phyloP scores from a whole-genome alignment of 257 asterid species.

The Scutellaria galericulata region DNA sequence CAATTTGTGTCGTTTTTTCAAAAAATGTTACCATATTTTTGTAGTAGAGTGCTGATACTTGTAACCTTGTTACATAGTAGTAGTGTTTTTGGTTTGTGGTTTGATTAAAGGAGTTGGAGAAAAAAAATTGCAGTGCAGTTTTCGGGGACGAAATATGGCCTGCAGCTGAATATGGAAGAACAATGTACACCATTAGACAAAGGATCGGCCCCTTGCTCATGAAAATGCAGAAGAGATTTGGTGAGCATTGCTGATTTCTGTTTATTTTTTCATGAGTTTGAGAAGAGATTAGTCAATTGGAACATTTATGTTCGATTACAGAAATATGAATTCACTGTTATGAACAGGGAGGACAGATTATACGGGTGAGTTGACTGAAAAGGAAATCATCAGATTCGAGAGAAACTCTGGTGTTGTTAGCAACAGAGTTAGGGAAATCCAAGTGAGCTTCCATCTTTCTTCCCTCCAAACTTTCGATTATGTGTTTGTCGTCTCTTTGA shows the following conservation, averaged over 20 bases:
- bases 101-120: slow-evolving; percentile 36
- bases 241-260: slow-evolving; percentile 42
- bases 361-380: slow-evolving; percentile 77
- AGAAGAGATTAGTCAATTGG: background rate
- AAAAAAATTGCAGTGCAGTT: slow-evolving; percentile 81
- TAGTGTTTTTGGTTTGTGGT: slow-evolving; percentile 23
- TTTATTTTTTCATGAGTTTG: background rate
- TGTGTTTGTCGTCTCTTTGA: background rate
- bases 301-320: background rate
- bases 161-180: slow-evolving; percentile 97
- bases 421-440: slow-evolving; percentile 78
- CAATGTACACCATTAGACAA: slow-evolving; percentile 92
- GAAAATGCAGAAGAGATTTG: slow-evolving; percentile 89
- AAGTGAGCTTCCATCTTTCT: slow-evolving; percentile 51
- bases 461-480: no score
- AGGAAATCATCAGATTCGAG: slow-evolving; percentile 83
- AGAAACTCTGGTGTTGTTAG: slow-evolving; percentile 85
- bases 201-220: slow-evolving; percentile 87
- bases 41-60: no score
- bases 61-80: no score
- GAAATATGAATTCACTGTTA: slow-evolving; percentile 18
- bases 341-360: slow-evolving; percentile 70
- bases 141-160: slow-evolving; percentile 99
- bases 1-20: no score
- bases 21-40: no score